phyloP scores from a whole-genome alignment of 2,329 filamentous ascomycete species.

The Colletotrichum tropicicola region DNA sequence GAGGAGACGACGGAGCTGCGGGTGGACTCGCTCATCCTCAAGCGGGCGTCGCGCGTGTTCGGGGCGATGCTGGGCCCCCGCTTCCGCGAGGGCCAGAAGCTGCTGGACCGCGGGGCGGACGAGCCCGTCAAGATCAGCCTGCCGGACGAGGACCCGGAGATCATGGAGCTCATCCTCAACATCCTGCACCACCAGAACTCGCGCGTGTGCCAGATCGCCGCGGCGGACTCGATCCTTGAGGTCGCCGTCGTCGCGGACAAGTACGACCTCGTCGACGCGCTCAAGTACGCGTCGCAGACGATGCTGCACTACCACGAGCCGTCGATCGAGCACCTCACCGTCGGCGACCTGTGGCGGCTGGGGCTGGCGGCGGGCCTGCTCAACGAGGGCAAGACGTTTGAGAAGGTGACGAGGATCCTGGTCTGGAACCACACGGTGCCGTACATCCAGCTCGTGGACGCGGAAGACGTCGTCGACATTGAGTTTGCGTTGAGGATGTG shows the following conservation, averaged over 20 bases:
- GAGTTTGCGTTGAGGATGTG: constrained; percentile 29
- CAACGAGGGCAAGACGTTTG: constrained; percentile 22
- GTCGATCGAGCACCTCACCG: constrained; percentile 23
- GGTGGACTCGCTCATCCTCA: constrained; percentile 34
- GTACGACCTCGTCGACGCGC: constrained; percentile 34
- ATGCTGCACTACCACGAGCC: constrained; percentile 28
- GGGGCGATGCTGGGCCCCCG: constrained; percentile 35
- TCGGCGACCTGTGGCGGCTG: constrained; percentile 27
- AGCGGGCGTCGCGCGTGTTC: constrained; percentile 37
- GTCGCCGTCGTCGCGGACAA: constrained; percentile 39
- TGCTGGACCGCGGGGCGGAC: constrained; percentile 20
- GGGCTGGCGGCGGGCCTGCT: constrained; percentile 25
- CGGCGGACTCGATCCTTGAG: constrained; percentile 37
- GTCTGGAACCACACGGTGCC: constrained; percentile 29
- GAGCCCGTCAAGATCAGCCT: constrained; percentile 36
- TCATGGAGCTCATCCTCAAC: constrained; percentile 41
- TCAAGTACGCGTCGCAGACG: constrained; percentile 25
- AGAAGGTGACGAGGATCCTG: constrained; percentile 24
- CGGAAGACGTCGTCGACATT: constrained; percentile 24
- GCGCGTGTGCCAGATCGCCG: constrained; percentile 36
- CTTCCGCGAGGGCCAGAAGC: constrained; percentile 34
- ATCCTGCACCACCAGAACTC: constrained; percentile 40
- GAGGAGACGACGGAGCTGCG: constrained; percentile 25
- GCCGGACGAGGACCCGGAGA: constrained; percentile 40
- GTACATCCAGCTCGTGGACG: constrained; percentile 26